Base-by-base conservation (phyloP, 306 rosid species). In the Vigna trinervia region DNA sequence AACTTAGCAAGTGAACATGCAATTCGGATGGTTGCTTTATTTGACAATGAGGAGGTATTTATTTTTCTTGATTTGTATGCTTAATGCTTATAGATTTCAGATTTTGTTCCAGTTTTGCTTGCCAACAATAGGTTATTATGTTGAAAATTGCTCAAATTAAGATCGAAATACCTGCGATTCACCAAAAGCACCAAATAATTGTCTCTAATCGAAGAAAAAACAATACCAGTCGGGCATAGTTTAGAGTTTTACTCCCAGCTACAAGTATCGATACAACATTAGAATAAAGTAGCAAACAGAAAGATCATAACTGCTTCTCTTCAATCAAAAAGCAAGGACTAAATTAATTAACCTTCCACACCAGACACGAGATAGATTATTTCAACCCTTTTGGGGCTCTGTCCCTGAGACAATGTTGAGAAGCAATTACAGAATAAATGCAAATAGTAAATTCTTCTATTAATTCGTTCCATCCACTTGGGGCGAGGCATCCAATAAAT, bases 1-100 rank as follows among this genome's bases (percentile, higher is more conserved):
- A 90, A 87, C 82, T 82, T 92, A 57, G 83, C 89, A 71, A 86
- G 73, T 58, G 97, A 90, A 61, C 91, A 88, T 34, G 88, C 93
- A 57, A 80, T 95, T 74, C 90, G 97, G 47, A 95, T 95, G 98
- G 96, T 92, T 86, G 98, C 98, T 77, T 87, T 95, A 78, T 95
- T 95, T 90, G 98, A 95, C 85, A 95, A 92, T 67, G 98, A 95
- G 74, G 98, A 95, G 98, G 98, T 95, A 87, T 76, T 80, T 68
- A 54, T 47, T 80, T 41, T 62, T 83, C 76, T 64, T 36, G 46
- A 41, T 41, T 41, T 41, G 46, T 41, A 41, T 73, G 36, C 52
- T 8, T 66, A 15, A n/a, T 54, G 12, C 56, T 32, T 60, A 34
- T 45, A 65, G 75, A 62, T n/a, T 15, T 19, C 53, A 36, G 50